Evolutionary conservation across 495 filamentous ascomycete species (phyloP), one percentile per base, ranked within the genome.

Genomic region (Penicillium parvum): DNA sequence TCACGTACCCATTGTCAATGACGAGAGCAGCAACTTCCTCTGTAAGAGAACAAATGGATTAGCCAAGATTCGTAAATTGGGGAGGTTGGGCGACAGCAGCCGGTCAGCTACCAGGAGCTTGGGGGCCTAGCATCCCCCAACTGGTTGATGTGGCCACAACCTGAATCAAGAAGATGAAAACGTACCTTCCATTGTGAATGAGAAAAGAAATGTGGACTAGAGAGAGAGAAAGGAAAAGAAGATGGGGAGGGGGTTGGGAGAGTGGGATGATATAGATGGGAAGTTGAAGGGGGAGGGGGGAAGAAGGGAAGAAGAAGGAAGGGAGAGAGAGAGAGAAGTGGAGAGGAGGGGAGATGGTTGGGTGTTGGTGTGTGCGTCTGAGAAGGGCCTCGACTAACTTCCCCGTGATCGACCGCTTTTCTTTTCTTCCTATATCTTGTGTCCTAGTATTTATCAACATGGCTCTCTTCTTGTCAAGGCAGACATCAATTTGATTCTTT

Each of bases 11-110:
- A 97, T 98, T 98, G 90, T 98, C 92, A 75, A 98, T 98, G 75
- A 98, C 92, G 88, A 98, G 91, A 74, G 92, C 92, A 73, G 92
- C 92, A 76, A 98, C 92, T 86, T 98, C 92, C 79, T 98, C 92
- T 97, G 68, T 73, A 77, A 41, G 47, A 46, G 43, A 67, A 54
- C 44, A 46, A 37, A 57, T 45, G 65, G 5, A 46, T 90, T 72
- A 90, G 85, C 68, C 39, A 32, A n/a, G 15, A 34, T 12, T 36
- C 42, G 9, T 22, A 23, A 14, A 10, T 37, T 38, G 25, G n/a
- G 28, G n/a, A 25, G 32, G 32, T 32, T 41, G 20, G 20, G 37
- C 32, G 17, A 27, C 26, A 2, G n/a, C n/a, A n/a, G 19, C 23
- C 32, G 25, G 22, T 43, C 41, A 44, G 32, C 41, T 44, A 11